A percentile compares a stretch with the other conserved stretches of the same genome.
These are phyloP conservation scores for Funneliformis geosporum DNA, from an alignment of 192 early-diverging fungal species.

Conservation along the genomic window DNA sequence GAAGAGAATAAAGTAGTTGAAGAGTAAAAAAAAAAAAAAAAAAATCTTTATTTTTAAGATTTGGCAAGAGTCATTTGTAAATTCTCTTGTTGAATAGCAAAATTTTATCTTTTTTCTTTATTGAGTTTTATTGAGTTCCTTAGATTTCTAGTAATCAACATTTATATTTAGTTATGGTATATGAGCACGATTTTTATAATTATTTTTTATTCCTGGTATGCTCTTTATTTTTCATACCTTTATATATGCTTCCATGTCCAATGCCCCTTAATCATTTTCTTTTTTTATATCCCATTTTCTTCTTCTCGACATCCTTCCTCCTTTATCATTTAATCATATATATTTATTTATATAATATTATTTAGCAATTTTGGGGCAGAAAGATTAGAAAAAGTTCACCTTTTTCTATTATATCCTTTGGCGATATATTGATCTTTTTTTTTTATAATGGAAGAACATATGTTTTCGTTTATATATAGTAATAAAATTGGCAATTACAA, in stretches of 20 bases:
- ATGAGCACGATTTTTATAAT: not conserved
- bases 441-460: constrained; percentile 11
- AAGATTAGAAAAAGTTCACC: not conserved
- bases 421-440: constrained; percentile 8
- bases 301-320: constrained; percentile 7
- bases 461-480: not conserved
- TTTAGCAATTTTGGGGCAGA: not conserved
- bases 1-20: constrained; percentile 21
- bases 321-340: constrained; percentile 12
- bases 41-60: too few species aligned
- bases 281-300: constrained; percentile 13
- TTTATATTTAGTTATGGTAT: not conserved
- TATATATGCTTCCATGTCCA: constrained; percentile 17
- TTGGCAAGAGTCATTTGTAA: not conserved
- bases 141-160: constrained; percentile 6
- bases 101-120: not conserved
- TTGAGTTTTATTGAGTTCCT: not conserved
- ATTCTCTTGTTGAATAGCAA: not conserved
- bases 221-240: not conserved
- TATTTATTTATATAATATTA: not conserved
- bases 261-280: not conserved
- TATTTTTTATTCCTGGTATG: constrained; percentile 3
- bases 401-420: constrained; percentile 18
- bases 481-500: constrained; percentile 4
- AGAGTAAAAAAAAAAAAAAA: not conserved